Evolutionary conservation across 2,329 filamentous ascomycete species (phyloP), one percentile per base, ranked within the genome.

Genomic region (Hyphodiscus sp.): DNA sequence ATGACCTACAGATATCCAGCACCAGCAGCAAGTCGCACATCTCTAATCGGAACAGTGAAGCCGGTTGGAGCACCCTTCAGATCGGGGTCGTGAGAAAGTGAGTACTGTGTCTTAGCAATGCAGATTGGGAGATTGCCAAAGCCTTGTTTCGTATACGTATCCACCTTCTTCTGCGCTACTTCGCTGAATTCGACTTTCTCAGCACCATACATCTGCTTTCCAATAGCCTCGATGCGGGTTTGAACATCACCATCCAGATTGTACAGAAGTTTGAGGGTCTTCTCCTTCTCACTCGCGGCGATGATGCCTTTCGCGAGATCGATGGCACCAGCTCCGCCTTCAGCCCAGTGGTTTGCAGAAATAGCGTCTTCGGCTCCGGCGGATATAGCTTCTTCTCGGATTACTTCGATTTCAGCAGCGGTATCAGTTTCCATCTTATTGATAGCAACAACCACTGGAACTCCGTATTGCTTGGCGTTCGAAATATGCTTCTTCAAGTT

Each of bases 91-190:
- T 97, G 92, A 54, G 87, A 94, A 47, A 99, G 79, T 33, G 89
- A 95, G 76, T 99, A 99, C 72, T 99, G 94, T 15, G 94, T 99
- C 84, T 99, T 99, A 58, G 94, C 94, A 61, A 97, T 82, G 71
- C 94, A 99, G 67, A 97, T 96, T 38, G 94, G 94, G 60, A 99
- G 76, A 71, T 96, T 90, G 20, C 87, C 87, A 65, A 92, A 95
- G 45, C 94, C 94, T 72, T 97, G 94, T 68, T 83, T 83, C 30
- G 88, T 91, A 73, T 97, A 99, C 8, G 86, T 91, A 68, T 96
- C 91, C 60, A 97, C 87, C 82, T 99, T 97, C 76, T 91, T 89
- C 76, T 95, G 90, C 0, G 94, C 94, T 49, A 94, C 79, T 70
- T 96, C 91, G 69, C 88, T 95, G 73, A 99, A 94, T 73, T 96